A percentile compares a stretch with the other conserved stretches of the same genome.
These are phyloP conservation scores for Podaxis sp. DNA, from an alignment of 768 basidiomycete species.

Conservation along the genomic window DNA sequence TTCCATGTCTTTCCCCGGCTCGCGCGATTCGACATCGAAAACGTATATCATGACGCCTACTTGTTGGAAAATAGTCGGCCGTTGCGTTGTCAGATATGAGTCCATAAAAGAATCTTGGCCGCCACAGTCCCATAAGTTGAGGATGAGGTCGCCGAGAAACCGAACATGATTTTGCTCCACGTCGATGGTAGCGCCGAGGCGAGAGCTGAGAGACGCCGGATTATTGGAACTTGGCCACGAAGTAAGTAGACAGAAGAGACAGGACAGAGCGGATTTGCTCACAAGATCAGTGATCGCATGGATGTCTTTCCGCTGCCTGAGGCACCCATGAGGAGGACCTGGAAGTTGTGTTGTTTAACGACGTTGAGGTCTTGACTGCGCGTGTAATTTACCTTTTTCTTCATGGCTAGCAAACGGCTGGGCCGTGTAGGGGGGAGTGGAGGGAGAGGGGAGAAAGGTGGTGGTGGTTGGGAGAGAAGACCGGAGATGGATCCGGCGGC, in stretches of 20 bases:
- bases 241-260: not conserved
- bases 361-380: slow-evolving; percentile 15
- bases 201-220: slow-evolving; percentile 85
- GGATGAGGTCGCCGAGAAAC: slow-evolving; percentile 92
- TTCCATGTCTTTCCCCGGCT: slow-evolving; percentile 81
- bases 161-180: slow-evolving; percentile 98
- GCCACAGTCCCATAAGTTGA: slow-evolving; percentile 98
- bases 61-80: slow-evolving; percentile 93
- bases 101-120: slow-evolving; percentile 99
- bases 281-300: slow-evolving; percentile 99
- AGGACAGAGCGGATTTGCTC: slow-evolving; percentile 33
- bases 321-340: slow-evolving; percentile 99
- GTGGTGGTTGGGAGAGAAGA: slow-evolving; percentile 20
- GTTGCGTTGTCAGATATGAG: slow-evolving; percentile 89
- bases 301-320: slow-evolving; percentile 95
- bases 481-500: slow-evolving; percentile 20
- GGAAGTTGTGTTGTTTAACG: slow-evolving; percentile 22
- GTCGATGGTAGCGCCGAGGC: slow-evolving; percentile 95
- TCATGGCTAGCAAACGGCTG: slow-evolving; percentile 39
- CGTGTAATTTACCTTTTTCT: slow-evolving; percentile 56
- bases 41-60: slow-evolving; percentile 99
- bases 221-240: slow-evolving; percentile 77
- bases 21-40: slow-evolving; percentile 89
- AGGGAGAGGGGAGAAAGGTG: slow-evolving; percentile 9
- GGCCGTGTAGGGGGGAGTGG: slow-evolving; percentile 12